Base-by-base conservation (phyloP, 106 monocot species). In the Triglochin maritima region DNA sequence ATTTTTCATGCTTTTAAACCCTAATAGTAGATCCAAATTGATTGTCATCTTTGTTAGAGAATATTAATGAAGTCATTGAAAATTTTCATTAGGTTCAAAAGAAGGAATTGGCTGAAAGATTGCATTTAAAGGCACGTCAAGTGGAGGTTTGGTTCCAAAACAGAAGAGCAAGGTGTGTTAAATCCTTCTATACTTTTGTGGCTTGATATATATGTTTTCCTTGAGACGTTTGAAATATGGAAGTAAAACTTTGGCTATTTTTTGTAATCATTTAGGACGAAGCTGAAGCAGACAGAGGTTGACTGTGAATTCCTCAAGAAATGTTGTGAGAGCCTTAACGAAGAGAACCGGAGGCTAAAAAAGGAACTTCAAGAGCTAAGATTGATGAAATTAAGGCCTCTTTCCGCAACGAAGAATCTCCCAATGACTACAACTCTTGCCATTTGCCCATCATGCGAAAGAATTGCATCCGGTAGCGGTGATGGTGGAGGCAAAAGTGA, bases 81-180 rank as follows among this genome's bases (percentile, higher is more conserved):
- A 29, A 29, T 29, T 29, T 29, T 29, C 29, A 29, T 29, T 29
- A 79, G 79, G 73, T 73, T 17, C 80, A 75, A 62, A 80, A 80
- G 56, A 74, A 71, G 61, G 71, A 71, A 6, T 59, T 80, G 66
- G 75, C 75, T 7, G 70, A 66, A 66, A 70, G 67, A 49, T 71
- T 75, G 80, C 71, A 71, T 62, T 75, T 80, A 6, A 63, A 71
- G 64, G 65, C 80, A 1, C 63, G 80, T 10, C 80, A 80, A 60
- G 80, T 80, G 29, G 80, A 80, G 59, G 80, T 80, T 3, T 80
- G 80, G 80, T 80, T 80, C 47, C 80, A 80, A 60, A 80, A 80
- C 47, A 70, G 80, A 41, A 71, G 80, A 75, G 80, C 80, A 43
- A 80, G 80, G 80, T 80, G 4, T n/a, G 70, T 29, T 53, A 44